Evolutionary conservation across 2,329 filamentous ascomycete genomes (phyloP).

Genomic region (Scortechinia acanthostroma): DNA sequence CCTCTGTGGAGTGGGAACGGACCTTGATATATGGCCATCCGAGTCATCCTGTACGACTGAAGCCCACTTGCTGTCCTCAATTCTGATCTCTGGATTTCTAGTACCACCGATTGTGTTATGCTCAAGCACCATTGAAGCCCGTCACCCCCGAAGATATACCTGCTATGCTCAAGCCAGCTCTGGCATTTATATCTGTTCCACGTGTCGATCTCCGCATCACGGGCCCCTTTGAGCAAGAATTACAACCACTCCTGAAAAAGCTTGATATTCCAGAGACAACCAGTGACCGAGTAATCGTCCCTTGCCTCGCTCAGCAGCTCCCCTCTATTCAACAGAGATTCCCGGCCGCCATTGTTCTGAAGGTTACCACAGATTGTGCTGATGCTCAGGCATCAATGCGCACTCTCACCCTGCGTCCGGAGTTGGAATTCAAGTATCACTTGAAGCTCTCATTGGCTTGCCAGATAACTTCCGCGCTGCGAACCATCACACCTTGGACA

Average conservation of each 20-base stretch:
- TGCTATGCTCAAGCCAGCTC: conserved; percentile 8
- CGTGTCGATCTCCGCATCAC: conserved; percentile 7
- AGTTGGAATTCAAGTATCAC: conserved; percentile 9
- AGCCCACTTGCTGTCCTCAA: too few relatives aligned
- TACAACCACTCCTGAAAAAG: conserved; percentile 9
- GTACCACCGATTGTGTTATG: conserved; percentile 9
- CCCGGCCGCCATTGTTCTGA: conserved; percentile 7
- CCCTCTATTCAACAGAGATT: conserved; percentile 9
- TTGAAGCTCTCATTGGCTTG: conserved; percentile 12
- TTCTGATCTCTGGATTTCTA: too few relatives aligned
- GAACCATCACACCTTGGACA: conserved; percentile 12
- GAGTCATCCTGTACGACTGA: conserved; percentile 10
- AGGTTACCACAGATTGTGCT: conserved; percentile 6
- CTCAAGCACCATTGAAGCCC: conserved; percentile 6
- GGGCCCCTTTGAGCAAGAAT: conserved; percentile 9
- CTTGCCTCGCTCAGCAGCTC: conserved; percentile 10
- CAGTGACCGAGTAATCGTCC: conserved; percentile 7
- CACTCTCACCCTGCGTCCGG: conserved; percentile 9
- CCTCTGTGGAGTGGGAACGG: conserved; percentile 7
- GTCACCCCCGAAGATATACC: conserved; percentile 7
- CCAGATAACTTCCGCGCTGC: conserved; percentile 11
- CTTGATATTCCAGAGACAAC: conserved; percentile 6
- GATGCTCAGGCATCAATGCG: conserved; percentile 12
- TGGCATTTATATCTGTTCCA: conserved; percentile 10
- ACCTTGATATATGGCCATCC: conserved; percentile 10